Percentiles rank a stretch among this genome's conserved stretches.
Evolutionary conservation across 208 protist genomes (phyloP).

Genomic region (Leishmania major): DNA sequence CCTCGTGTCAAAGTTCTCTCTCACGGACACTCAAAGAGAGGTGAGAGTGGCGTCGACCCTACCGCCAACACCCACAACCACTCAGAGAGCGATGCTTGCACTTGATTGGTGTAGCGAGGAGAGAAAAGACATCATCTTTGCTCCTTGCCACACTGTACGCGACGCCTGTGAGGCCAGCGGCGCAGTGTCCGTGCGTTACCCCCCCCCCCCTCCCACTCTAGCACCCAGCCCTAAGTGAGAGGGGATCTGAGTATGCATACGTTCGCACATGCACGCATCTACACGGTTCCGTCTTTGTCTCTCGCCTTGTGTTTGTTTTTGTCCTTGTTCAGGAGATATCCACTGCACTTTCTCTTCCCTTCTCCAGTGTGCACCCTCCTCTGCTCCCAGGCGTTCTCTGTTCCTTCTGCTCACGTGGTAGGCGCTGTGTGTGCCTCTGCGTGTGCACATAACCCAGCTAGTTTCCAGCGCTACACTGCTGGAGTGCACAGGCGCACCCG

Average conservation of each 20-base stretch:
- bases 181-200: not conserved
- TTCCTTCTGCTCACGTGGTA: not conserved
- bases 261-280: not conserved
- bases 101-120: not conserved
- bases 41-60: not conserved
- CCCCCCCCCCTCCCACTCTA: not conserved
- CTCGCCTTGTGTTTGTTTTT: not conserved
- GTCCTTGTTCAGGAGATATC: not conserved
- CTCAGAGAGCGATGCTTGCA: not conserved
- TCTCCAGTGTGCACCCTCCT: not conserved
- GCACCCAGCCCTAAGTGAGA: too few species aligned
- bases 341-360: not conserved
- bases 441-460: not conserved
- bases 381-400: not conserved
- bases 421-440: not conserved
- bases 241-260: too few species aligned
- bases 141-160: not conserved
- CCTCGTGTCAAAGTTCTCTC: not conserved
- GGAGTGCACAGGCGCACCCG: not conserved
- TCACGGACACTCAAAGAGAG: not conserved
- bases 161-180: not conserved
- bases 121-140: not conserved
- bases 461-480: not conserved
- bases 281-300: not conserved
- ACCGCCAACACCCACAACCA: not conserved